Conservation (phyloP, 2,329 filamentous ascomycete genomes). For the Erysiphe pulchra region DNA sequence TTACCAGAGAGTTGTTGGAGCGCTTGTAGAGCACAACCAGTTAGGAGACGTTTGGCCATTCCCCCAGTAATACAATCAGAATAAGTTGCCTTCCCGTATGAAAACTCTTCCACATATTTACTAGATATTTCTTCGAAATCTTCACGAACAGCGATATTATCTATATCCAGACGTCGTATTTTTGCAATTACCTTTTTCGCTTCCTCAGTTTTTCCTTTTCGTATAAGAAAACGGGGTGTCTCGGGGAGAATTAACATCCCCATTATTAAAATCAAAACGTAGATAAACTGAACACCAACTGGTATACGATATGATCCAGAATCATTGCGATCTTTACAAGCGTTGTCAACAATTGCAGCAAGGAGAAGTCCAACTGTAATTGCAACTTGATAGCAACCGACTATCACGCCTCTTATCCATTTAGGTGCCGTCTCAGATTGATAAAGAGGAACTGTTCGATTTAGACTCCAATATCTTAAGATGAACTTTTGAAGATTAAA, state of each 20-base stretch:
- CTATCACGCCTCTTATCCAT: slow-evolving; percentile 55
- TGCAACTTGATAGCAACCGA: slow-evolving; percentile 51
- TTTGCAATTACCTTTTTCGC: slow-evolving; percentile 45
- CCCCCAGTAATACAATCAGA: slow-evolving; percentile 34
- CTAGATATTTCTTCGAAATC: slow-evolving; percentile 53
- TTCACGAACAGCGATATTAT: slow-evolving; percentile 45
- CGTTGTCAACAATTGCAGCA: slow-evolving; percentile 42
- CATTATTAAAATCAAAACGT: slow-evolving; percentile 40
- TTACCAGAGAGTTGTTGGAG: slow-evolving; percentile 46
- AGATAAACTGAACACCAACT: slow-evolving; percentile 46
- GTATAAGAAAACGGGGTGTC: slow-evolving; percentile 56
- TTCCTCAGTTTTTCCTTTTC: slow-evolving; percentile 35
- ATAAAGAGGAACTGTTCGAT: slow-evolving; percentile 44
- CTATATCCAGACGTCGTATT: slow-evolving; percentile 47
- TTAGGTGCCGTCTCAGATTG: slow-evolving; percentile 64
- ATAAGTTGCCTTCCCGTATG: slow-evolving; percentile 33
- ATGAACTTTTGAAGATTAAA: neutral
- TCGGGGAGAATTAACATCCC: slow-evolving; percentile 51
- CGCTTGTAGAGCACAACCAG: slow-evolving; percentile 49
- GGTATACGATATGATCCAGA: slow-evolving; percentile 50
- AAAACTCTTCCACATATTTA: slow-evolving; percentile 50
- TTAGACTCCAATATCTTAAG: neutral
- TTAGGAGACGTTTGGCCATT: slow-evolving; percentile 43
- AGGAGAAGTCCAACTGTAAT: slow-evolving; percentile 47
- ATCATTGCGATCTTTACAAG: slow-evolving; percentile 29